Conservation (phyloP, 768 basidiomycete genomes). For the Galerina sulciceps region DNA sequence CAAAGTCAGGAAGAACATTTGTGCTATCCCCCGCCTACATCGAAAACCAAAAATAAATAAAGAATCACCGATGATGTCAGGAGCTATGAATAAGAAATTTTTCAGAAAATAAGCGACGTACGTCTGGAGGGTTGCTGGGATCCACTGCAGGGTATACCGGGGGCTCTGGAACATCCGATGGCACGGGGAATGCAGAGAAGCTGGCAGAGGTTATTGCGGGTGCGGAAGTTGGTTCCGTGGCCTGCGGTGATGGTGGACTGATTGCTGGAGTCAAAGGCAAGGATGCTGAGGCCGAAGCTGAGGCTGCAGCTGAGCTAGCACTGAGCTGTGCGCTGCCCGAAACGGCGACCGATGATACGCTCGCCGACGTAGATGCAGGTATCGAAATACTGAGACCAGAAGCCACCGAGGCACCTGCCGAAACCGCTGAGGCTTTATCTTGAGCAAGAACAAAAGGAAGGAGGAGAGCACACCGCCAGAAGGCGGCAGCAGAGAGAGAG, state of each 20-base stretch:
- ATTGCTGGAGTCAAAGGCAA: neutral
- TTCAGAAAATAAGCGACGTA: neutral
- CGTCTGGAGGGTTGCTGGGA: constrained; percentile 55
- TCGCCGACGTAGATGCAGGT: neutral
- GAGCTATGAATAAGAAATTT: neutral
- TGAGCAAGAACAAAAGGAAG: constrained; percentile 14
- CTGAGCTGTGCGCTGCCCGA: neutral
- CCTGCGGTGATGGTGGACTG: constrained; percentile 1
- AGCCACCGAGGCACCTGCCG: neutral
- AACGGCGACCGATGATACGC: neutral
- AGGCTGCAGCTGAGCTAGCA: neutral
- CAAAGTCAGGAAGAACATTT: constrained; percentile 47
- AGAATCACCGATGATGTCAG: constrained; percentile 11
- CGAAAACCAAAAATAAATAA: constrained; percentile 24
- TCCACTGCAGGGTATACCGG: constrained; percentile 58
- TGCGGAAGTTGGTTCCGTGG: constrained; percentile 5
- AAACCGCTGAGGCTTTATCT: neutral
- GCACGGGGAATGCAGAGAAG: constrained; percentile 67
- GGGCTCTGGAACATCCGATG: constrained; percentile 56
- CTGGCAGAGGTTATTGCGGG: constrained; percentile 10
- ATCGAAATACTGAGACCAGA: neutral
- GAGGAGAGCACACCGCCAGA: constrained; percentile 14
- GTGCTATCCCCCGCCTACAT: constrained; percentile 25
- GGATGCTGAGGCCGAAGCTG: constrained; percentile 1
- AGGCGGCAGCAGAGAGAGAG: constrained; percentile 6